phyloP scores from a whole-genome alignment of 2,329 filamentous ascomycete species.

The Colletotrichum shisoi region DNA sequence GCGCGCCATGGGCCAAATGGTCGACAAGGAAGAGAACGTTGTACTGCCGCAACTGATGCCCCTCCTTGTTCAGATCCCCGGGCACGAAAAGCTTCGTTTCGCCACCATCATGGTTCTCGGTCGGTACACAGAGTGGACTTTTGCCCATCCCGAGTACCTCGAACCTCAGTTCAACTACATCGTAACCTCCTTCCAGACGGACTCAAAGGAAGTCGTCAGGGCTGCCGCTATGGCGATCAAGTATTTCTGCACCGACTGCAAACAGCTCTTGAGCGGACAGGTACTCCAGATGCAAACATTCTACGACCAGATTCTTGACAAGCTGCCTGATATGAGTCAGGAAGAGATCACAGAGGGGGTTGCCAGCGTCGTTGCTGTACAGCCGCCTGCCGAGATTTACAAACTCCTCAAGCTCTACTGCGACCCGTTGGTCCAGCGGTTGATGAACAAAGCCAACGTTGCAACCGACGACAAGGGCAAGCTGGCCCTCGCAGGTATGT shows the following conservation, averaged over 20 bases:
- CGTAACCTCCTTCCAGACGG: conserved; percentile 87
- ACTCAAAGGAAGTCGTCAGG: conserved; percentile 87
- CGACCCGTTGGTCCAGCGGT: conserved; percentile 83
- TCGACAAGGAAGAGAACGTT: conserved; percentile 84
- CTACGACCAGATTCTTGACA: conserved; percentile 88
- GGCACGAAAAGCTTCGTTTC: conserved; percentile 97
- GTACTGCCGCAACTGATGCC: conserved; percentile 93
- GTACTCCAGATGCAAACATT: conserved; percentile 89
- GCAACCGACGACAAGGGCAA: conserved; percentile 85
- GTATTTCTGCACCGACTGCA: conserved; percentile 96
- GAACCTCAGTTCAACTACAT: conserved; percentile 96
- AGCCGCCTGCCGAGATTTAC: conserved; percentile 82
- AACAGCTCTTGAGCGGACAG: conserved; percentile 81
- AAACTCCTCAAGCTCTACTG: conserved; percentile 89
- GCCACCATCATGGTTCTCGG: conserved; percentile 97
- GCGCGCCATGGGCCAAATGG: conserved; percentile 96
- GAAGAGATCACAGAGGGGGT: conserved; percentile 97
- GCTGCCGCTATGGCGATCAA: conserved; percentile 94
- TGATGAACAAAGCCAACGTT: conserved; percentile 86
- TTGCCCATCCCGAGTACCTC: conserved; percentile 89
- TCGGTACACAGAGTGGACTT: conserved; percentile 97
- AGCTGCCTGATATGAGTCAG: conserved; percentile 83
- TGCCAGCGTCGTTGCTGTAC: conserved; percentile 86
- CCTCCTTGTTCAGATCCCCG: conserved; percentile 89
- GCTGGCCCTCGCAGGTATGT: conserved; percentile 80